phyloP scores from a whole-genome alignment of 805 yeast genomes.

The Zygotorulaspora florentina region DNA sequence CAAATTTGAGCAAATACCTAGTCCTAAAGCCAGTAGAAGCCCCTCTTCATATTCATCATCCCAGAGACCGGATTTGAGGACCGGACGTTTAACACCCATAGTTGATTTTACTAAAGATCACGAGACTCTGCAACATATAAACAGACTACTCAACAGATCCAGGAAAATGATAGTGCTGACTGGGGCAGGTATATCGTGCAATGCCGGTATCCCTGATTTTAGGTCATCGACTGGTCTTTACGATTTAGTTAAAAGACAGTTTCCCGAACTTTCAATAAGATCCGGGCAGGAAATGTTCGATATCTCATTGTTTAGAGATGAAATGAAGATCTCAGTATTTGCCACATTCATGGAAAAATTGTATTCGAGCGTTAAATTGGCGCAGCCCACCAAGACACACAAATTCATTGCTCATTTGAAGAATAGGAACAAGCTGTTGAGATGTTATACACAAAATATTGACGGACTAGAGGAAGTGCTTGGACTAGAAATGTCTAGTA shows the following conservation, averaged over 20 bases:
- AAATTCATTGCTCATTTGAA: constrained; percentile 58
- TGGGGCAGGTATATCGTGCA: constrained; percentile 96
- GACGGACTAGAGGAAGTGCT: constrained; percentile 76
- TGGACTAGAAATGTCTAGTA: constrained; percentile 57
- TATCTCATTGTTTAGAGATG: constrained; percentile 69
- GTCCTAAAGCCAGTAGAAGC: constrained; percentile 9
- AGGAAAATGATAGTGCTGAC: constrained; percentile 65
- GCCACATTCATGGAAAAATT: constrained; percentile 85
- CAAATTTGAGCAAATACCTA: constrained; percentile 9
- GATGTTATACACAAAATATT: constrained; percentile 94
- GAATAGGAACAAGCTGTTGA: constrained; percentile 59
- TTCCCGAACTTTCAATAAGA: constrained; percentile 53
- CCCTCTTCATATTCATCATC: constrained; percentile 5
- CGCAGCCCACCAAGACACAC: constrained; percentile 83
- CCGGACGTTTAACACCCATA: constrained; percentile 18
- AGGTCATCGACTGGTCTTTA: constrained; percentile 82
- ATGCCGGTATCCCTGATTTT: constrained; percentile 96
- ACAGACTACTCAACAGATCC: constrained; percentile 27
- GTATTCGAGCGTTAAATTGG: constrained; percentile 56
- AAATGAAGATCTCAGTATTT: constrained; percentile 63
- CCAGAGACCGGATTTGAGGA: constrained; percentile 14
- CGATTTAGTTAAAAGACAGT: constrained; percentile 59
- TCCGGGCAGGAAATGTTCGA: constrained; percentile 92
- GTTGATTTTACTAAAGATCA: constrained; percentile 13
- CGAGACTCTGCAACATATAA: constrained; percentile 24